Conservation (phyloP, 2,329 filamentous ascomycete genomes). For the Aspergillus fumigatiaffinis region DNA sequence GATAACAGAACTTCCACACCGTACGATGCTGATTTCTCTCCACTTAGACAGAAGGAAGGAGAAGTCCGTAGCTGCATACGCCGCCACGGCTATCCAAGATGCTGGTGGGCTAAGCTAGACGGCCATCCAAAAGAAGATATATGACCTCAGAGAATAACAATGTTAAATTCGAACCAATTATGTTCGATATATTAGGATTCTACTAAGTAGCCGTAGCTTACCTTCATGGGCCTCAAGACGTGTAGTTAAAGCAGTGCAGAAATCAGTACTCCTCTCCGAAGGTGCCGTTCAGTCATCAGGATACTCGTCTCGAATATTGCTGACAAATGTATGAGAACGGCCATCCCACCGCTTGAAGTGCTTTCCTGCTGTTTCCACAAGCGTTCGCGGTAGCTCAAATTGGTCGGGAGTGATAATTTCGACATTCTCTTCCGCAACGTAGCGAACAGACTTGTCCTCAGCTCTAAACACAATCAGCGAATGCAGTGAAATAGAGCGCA, state of each 20-base stretch:
- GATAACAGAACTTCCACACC: neutral
- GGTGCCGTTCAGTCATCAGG: slow-evolving; percentile 65
- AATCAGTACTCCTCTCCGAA: neutral
- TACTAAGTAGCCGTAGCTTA: neutral
- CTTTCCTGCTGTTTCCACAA: slow-evolving; percentile 70
- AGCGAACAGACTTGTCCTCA: slow-evolving; percentile 64
- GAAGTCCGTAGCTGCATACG: neutral
- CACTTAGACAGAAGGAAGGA: neutral
- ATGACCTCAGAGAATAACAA: neutral
- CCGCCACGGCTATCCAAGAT: neutral
- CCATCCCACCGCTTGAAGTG: slow-evolving; percentile 85
- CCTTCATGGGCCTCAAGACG: neutral
- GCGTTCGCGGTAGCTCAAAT: slow-evolving; percentile 43
- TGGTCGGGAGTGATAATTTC: slow-evolving; percentile 54
- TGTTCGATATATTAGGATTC: neutral
- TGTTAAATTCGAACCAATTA: neutral
- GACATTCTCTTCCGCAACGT: slow-evolving; percentile 80
- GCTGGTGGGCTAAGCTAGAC: neutral
- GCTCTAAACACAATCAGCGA: slow-evolving; percentile 45
- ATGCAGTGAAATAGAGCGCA: neutral
- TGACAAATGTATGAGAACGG: slow-evolving; percentile 66
- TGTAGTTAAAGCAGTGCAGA: neutral
- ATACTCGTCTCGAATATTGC: slow-evolving; percentile 77
- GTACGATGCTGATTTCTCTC: neutral
- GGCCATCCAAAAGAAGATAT: neutral